These are phyloP conservation scores for Fusarium begoniae DNA, from an alignment of 2,329 filamentous ascomycete genomes.

Conservation along the genomic window DNA sequence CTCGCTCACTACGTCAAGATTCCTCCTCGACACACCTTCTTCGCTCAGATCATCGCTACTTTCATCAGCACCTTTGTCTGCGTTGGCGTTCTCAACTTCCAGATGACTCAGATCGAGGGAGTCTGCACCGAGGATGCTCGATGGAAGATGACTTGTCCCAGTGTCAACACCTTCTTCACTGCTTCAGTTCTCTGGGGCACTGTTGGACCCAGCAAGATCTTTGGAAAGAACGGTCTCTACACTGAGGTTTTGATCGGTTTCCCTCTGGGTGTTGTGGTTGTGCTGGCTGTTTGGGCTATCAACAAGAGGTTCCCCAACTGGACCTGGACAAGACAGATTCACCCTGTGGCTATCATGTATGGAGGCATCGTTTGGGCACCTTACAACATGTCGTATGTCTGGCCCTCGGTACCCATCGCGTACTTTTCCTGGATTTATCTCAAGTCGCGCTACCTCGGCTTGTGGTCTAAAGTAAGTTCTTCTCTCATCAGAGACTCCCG, in stretches of 20 bases:
- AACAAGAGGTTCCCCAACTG: slow-evolving; percentile 54
- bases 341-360: slow-evolving; percentile 59
- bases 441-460: slow-evolving; percentile 57
- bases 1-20: slow-evolving; percentile 68
- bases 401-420: slow-evolving; percentile 62
- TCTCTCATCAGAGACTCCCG: accelerated
- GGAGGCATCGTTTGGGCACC: slow-evolving; percentile 58
- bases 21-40: slow-evolving; percentile 67
- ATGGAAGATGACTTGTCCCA: slow-evolving; percentile 61
- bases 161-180: slow-evolving; percentile 65
- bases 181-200: slow-evolving; percentile 65
- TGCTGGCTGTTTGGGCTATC: slow-evolving; percentile 52
- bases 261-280: slow-evolving; percentile 57
- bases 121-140: slow-evolving; percentile 59
- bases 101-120: slow-evolving; percentile 58
- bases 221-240: slow-evolving; percentile 59
- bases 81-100: slow-evolving; percentile 59
- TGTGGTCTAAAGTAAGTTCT: slow-evolving; percentile 60
- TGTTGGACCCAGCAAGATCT: slow-evolving; percentile 61
- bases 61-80: slow-evolving; percentile 62
- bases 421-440: slow-evolving; percentile 63
- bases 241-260: slow-evolving; percentile 59
- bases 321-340: slow-evolving; percentile 55
- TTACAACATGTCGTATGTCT: slow-evolving; percentile 62
- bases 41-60: slow-evolving; percentile 67